Evolutionary conservation across 305 asterid genomes (phyloP), one percentile per base, ranked within the genome.

Genomic region (Fraxinus dipetala): DNA sequence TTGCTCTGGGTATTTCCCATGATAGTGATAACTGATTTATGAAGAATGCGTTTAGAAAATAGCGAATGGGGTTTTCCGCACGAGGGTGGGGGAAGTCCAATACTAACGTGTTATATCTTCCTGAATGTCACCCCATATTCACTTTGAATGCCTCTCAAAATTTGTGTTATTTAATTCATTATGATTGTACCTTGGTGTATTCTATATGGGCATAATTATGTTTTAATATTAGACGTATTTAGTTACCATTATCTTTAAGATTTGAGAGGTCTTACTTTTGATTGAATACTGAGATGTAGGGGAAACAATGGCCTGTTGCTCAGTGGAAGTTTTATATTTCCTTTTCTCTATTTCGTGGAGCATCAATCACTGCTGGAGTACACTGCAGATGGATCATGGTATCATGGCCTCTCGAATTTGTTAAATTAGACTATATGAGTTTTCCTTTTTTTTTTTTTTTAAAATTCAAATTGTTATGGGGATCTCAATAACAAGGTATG

Each of bases 291-390:
- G 77, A 40, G 40, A 72, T 84, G 51, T 83, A 96, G 98, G 98
- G 97, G 88, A 96, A 88, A 86, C 93, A 92, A 67, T 96, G 98
- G 99, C 98, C 98, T 54, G 93, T 86, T 36, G 84, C 89, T 85
- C 86, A 91, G 22, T 96, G 99, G 99, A 96, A 92, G 88, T 96
- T 94, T 81, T 96, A 94, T 80, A 81, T 96, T 61, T 97, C 99
- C 78, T 96, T 96, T 85, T 92, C 98, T 7, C 86, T 96, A 80
- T 96, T 96, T 86, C 98, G 99, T 61, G 98, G 91, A 54, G 98
- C 97, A 84, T 92, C 98, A 78, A 94, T 96, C 83, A 90, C 67
- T 83, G 95, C 99, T 51, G 98, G 99, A 80, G 91, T 96, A 59
- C 99, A 94, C 83, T 82, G 86, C 82, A 90, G 99, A 92, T 96